Evolutionary conservation across 257 asterid species (phyloP), one percentile per base, ranked within the genome.

Genomic region (Nyctanthes arbortristis): DNA sequence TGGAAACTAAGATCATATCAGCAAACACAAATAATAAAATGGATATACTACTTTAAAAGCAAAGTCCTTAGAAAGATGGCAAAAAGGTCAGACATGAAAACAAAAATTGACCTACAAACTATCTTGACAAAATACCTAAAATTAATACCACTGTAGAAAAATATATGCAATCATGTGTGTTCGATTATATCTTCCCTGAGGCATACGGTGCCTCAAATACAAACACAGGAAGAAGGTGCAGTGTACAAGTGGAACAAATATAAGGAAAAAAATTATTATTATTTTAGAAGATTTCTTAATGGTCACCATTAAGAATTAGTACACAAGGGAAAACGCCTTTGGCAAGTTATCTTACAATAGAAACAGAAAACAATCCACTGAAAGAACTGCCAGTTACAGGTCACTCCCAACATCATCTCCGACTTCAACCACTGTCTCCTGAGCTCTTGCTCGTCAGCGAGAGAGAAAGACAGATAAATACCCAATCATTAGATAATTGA

Each of bases 291-390:
- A 73, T 79, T 70, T 81, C 82, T 79, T 80, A 74, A 81, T 69
- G 84, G 82, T 82, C 83, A 80, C 71, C 91, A 75, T 75, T 75
- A 86, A 84, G 80, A 85, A 83, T 70, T 65, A 85, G 89, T 90
- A 88, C 97, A 88, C 77, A 72, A 80, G 81, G 80, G 82, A 79
- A 87, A 77, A 81, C 84, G 78, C 96, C 97, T 79, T 84, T 76
- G 80, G 89, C 84, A 75, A 81, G 91, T 93, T 84, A 82, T 85
- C 99, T 94, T 94, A 94, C 99, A 88, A 91, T 88, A 88, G 97
- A 89, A 88, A 85, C 88, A 83, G 95, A 89, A 86, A 89, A 90
- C 84, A 93, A 80, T 89, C 96, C 92, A 88, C 79, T 82, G 96
- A 84, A 86, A 88, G 94, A 83, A 88, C 84, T 81, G 87, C 95